These are phyloP conservation scores for Leccinum imitatum DNA, from an alignment of 768 basidiomycete genomes.

Conservation along the genomic window DNA sequence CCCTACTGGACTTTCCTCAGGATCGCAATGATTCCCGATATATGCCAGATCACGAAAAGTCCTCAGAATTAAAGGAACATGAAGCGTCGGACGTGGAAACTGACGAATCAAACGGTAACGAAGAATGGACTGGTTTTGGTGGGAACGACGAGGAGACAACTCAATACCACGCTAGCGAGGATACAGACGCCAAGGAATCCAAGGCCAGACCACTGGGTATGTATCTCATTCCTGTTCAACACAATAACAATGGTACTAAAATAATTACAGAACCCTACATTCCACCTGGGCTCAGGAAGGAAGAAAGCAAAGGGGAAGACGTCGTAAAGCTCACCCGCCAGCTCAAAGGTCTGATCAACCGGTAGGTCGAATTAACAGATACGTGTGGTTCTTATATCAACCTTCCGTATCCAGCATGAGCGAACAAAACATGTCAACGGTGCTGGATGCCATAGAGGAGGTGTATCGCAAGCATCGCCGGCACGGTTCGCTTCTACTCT, in stretches of 20 bases:
- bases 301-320: too few relatives aligned
- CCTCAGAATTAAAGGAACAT: constrained; percentile 7
- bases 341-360: too few relatives aligned
- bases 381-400: too few relatives aligned
- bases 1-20: too few relatives aligned
- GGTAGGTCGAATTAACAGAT: too few relatives aligned
- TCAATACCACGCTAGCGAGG: neutral
- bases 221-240: constrained; percentile 4
- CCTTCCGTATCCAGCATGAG: too few relatives aligned
- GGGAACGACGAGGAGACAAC: constrained; percentile 4
- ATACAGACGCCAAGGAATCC: neutral
- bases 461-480: constrained; percentile 74
- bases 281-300: too few relatives aligned
- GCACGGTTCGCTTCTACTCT: constrained; percentile 57
- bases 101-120: constrained; percentile 25
- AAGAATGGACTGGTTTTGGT: constrained; percentile 42
- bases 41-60: neutral
- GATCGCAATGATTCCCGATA: too few relatives aligned
- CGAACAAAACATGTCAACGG: too few relatives aligned
- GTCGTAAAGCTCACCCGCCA: too few relatives aligned
- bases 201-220: constrained; percentile 12
- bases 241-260: neutral
- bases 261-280: constrained; percentile 54
- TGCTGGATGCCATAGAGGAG: constrained; percentile 72
- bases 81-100: constrained; percentile 17